Percentiles rank a stretch among this genome's conserved stretches.
Evolutionary conservation across 306 rosid species (phyloP).

Genomic region (Astragalus glycyphyllos): DNA sequence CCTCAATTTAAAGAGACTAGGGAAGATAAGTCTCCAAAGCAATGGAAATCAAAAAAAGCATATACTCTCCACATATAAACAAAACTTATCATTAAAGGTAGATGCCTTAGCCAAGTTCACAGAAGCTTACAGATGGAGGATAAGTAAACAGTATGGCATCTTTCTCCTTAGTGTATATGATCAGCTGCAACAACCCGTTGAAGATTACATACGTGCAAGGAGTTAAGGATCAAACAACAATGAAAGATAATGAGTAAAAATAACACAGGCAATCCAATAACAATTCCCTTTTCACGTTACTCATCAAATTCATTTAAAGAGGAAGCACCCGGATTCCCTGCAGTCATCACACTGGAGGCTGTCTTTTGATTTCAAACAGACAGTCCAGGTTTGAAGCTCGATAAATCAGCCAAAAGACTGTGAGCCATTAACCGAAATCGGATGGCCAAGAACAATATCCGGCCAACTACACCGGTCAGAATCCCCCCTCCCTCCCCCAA

Average conservation of each 20-base stretch:
- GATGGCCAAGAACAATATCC: too few relatives aligned
- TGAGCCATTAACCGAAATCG: too few relatives aligned
- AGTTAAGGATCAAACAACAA: conserved; percentile 64
- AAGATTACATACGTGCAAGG: conserved; percentile 78
- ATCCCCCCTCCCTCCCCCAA: neutral
- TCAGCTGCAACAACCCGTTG: conserved; percentile 82
- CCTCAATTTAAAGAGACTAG: neutral
- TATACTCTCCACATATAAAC: conserved; percentile 7
- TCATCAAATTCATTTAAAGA: conserved; percentile 17
- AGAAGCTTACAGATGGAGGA: conserved; percentile 74
- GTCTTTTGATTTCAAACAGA: too few relatives aligned
- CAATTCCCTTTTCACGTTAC: conserved; percentile 1
- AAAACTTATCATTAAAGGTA: conserved; percentile 14
- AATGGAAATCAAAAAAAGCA: conserved; percentile 21
- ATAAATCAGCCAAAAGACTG: too few relatives aligned
- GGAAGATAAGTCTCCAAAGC: conserved; percentile 13
- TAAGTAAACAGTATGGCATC: conserved; percentile 85
- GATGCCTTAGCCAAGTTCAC: neutral
- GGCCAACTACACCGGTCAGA: too few relatives aligned
- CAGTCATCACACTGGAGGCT: too few relatives aligned
- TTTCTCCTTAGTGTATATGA: conserved; percentile 88
- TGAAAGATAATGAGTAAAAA: conserved; percentile 17
- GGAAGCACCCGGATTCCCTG: neutral
- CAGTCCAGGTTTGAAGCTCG: too few relatives aligned
- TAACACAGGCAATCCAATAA: conserved; percentile 6